phyloP scores from a whole-genome alignment of 164 flowering plant species.

The Liquidambar formosana region DNA sequence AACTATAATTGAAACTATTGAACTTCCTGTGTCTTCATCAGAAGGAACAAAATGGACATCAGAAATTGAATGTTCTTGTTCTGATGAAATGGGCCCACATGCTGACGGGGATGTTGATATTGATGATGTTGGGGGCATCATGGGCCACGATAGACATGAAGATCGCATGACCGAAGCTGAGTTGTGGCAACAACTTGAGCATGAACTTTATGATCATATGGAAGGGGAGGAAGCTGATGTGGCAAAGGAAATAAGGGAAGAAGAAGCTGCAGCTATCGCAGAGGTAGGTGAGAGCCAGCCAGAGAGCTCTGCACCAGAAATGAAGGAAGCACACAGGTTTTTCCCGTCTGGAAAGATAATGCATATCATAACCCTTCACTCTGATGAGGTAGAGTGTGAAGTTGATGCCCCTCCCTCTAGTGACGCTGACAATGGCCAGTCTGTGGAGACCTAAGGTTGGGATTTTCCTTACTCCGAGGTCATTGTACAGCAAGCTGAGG shows the following conservation, averaged over 20 bases:
- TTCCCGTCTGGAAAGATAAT: constrained; percentile 90
- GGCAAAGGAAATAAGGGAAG: constrained; percentile 67
- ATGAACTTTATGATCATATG: constrained; percentile 49
- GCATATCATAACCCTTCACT: constrained; percentile 61
- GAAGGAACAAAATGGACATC: constrained; percentile 46
- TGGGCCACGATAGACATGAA: constrained; percentile 36
- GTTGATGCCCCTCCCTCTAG: constrained; percentile 23
- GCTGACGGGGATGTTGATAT: constrained; percentile 23
- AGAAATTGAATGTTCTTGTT: constrained; percentile 36
- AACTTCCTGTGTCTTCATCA: constrained; percentile 45
- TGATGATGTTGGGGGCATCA: constrained; percentile 46
- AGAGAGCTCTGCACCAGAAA: constrained; percentile 45
- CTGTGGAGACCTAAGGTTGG: constrained; percentile 49
- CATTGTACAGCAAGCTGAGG: constrained; percentile 79
- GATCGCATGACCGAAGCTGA: constrained; percentile 81
- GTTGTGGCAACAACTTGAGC: constrained; percentile 91
- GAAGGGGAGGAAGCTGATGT: constrained; percentile 47
- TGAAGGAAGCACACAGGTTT: constrained; percentile 80
- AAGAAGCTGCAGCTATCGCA: constrained; percentile 74
- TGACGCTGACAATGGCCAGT: constrained; percentile 23
- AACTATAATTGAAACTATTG: constrained; percentile 27
- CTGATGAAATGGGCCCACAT: constrained; percentile 25
- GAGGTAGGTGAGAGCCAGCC: constrained; percentile 48
- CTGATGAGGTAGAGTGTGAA: constrained; percentile 26
- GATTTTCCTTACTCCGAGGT: constrained; percentile 74